Conservation (phyloP, 108 stramenopile genomes). For the Stephanodiscus triporus region DNA sequence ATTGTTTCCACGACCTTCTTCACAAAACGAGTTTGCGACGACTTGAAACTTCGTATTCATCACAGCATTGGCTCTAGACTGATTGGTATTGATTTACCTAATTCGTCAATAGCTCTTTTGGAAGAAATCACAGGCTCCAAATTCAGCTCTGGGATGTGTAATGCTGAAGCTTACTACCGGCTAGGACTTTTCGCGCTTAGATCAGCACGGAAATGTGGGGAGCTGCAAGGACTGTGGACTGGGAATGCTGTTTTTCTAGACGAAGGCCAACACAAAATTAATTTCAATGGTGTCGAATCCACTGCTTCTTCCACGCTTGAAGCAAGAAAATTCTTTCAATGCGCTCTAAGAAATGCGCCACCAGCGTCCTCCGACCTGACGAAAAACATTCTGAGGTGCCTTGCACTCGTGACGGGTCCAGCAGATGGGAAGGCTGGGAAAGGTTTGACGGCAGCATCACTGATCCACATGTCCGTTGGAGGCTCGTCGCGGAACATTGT, state of each 20-base stretch:
- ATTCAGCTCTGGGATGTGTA: slow-evolving; percentile 15
- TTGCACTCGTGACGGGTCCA: slow-evolving; percentile 69
- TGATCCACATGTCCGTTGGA: slow-evolving; percentile 53
- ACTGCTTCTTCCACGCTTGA: background rate
- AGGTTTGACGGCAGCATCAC: slow-evolving; percentile 20
- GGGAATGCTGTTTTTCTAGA: slow-evolving; percentile 11
- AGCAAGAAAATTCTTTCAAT: slow-evolving; percentile 42
- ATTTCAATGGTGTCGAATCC: background rate
- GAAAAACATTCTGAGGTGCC: slow-evolving; percentile 63
- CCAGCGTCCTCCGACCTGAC: slow-evolving; percentile 50
- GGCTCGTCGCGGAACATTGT: slow-evolving; percentile 31
- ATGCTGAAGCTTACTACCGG: slow-evolving; percentile 58
- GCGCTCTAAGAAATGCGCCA: slow-evolving; percentile 20
- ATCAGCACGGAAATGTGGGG: slow-evolving; percentile 33
- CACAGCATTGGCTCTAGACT: background rate
- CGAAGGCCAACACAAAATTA: slow-evolving; percentile 1
- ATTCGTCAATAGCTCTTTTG: slow-evolving; percentile 3
- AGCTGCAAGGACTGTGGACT: slow-evolving; percentile 58
- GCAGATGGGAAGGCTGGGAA: background rate
- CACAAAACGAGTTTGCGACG: slow-evolving; percentile 10
- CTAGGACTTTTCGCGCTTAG: slow-evolving; percentile 52
- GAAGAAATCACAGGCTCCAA: slow-evolving; percentile 9
- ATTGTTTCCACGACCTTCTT: background rate
- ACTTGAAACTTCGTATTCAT: slow-evolving; percentile 26
- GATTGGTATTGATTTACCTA: background rate